phyloP scores from a whole-genome alignment of 2,329 filamentous ascomycete genomes.

The Remersonia thermophila region DNA sequence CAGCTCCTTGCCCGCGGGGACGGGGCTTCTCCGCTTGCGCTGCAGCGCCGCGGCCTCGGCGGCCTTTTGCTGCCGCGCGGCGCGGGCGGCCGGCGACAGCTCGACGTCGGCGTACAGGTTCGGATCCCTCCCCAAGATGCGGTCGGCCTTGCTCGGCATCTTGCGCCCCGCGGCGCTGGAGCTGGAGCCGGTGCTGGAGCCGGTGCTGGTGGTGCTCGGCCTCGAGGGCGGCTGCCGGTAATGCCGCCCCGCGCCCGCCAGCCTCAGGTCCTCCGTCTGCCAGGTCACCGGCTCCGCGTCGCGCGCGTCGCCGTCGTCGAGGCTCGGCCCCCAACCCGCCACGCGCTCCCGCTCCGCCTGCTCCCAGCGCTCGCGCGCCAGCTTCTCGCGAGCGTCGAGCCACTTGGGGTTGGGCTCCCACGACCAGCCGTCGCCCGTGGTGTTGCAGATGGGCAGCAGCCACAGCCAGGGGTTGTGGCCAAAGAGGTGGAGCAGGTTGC shows the following conservation, averaged over 20 bases:
- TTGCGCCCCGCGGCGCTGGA: slow-evolving; percentile 22
- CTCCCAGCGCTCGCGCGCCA: slow-evolving; percentile 44
- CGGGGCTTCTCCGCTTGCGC: slow-evolving; percentile 32
- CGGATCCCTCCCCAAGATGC: slow-evolving; percentile 44
- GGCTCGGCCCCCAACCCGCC: slow-evolving; percentile 51
- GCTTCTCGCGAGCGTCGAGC: slow-evolving; percentile 54
- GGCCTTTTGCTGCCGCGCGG: too few relatives aligned
- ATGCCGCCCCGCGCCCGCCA: slow-evolving; percentile 23
- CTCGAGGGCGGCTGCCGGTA: slow-evolving; percentile 16
- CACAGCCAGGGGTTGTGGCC: slow-evolving; percentile 62
- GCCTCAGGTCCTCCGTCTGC: slow-evolving; percentile 2
- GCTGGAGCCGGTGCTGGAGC: too few relatives aligned
- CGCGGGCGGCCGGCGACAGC: slow-evolving; percentile 16
- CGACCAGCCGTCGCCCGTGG: slow-evolving; percentile 81
- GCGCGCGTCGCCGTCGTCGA: slow-evolving; percentile 15
- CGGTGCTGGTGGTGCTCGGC: slow-evolving; percentile 9
- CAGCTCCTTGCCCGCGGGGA: slow-evolving; percentile 29
- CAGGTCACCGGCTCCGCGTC: slow-evolving; percentile 13
- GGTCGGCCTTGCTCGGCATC: slow-evolving; percentile 43
- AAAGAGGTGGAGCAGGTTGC: slow-evolving; percentile 72
- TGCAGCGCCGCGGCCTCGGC: too few relatives aligned
- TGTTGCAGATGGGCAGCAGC: slow-evolving; percentile 71
- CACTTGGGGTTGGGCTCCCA: slow-evolving; percentile 83
- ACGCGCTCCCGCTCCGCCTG: slow-evolving; percentile 52
- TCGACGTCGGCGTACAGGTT: slow-evolving; percentile 39